Percentiles rank a stretch among this genome's conserved stretches.
Conservation (phyloP, 1,284 basidiomycete species). For the Microbotryum intermedium region DNA sequence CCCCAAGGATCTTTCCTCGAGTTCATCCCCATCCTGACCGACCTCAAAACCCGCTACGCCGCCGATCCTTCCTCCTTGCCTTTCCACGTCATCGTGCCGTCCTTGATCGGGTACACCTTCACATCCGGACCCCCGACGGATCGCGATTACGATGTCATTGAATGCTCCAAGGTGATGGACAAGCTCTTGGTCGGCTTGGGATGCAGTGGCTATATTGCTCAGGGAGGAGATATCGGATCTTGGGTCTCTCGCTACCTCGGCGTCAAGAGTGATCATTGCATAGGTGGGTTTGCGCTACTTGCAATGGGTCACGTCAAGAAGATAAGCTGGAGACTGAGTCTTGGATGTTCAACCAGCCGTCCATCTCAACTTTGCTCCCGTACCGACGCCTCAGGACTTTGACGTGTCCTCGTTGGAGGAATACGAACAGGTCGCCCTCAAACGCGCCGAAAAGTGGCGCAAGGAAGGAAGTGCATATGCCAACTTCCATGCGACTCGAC, state of each 20-base stretch:
- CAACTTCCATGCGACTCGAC: slow-evolving; percentile 36
- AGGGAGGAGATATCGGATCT: slow-evolving; percentile 40
- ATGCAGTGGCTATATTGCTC: slow-evolving; percentile 37
- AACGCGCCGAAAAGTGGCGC: slow-evolving; percentile 28
- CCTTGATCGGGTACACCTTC: slow-evolving; percentile 38
- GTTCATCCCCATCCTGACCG: slow-evolving; percentile 1
- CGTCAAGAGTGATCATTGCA: slow-evolving; percentile 30
- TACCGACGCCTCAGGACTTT: slow-evolving; percentile 17
- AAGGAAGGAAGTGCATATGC: slow-evolving; percentile 33
- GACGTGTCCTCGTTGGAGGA: slow-evolving; percentile 15
- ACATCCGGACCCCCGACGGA: slow-evolving; percentile 35
- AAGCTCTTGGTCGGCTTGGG: slow-evolving; percentile 39
- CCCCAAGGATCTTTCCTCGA: slow-evolving; percentile 19
- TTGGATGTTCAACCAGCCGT: slow-evolving; percentile 30
- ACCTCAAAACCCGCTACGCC: slow-evolving; percentile 1
- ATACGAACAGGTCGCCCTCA: slow-evolving; percentile 23
- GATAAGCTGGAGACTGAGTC: too few relatives aligned
- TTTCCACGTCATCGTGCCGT: slow-evolving; percentile 35
- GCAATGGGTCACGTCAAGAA: too few relatives aligned
- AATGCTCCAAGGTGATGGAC: slow-evolving; percentile 35
- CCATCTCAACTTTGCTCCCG: slow-evolving; percentile 33
- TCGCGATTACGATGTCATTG: slow-evolving; percentile 30
- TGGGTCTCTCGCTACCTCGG: slow-evolving; percentile 31
- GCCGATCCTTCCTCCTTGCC: not conserved
- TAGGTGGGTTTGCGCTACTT: too few relatives aligned